Evolutionary conservation across 495 filamentous ascomycete species (phyloP).

Genomic region (Neurospora sp.): DNA sequence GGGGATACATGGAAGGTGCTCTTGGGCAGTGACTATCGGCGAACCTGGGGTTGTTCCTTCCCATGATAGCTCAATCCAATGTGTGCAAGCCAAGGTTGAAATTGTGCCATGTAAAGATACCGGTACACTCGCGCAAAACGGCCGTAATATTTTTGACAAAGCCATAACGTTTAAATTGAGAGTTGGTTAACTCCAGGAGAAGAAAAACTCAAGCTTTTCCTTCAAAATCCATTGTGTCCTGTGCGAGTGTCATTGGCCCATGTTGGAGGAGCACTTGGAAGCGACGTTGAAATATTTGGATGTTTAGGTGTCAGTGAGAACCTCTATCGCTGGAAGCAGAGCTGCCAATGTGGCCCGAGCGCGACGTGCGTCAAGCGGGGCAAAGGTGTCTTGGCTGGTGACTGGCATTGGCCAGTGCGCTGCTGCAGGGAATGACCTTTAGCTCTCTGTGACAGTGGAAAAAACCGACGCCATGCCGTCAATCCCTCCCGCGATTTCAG

Average conservation of each 20-base stretch:
- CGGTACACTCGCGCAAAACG: background rate
- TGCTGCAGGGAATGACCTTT: background rate
- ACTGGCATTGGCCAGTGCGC: background rate
- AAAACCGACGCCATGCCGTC: background rate
- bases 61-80: background rate
- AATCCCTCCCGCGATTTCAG: background rate
- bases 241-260: background rate
- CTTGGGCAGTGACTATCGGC: background rate
- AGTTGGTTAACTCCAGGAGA: background rate
- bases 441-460: background rate
- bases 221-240: background rate
- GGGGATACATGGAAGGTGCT: background rate
- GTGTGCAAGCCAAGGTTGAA: too few species aligned
- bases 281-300: background rate
- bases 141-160: background rate
- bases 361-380: background rate
- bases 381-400: background rate
- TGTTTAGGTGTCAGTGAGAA: background rate
- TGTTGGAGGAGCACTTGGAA: background rate
- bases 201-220: background rate
- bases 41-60: background rate
- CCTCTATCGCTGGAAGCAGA: too few species aligned
- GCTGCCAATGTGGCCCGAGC: background rate
- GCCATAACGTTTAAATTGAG: background rate
- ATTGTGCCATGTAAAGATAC: too few species aligned